phyloP scores from a whole-genome alignment of 768 basidiomycete genomes.

The Lyophyllum semitale region DNA sequence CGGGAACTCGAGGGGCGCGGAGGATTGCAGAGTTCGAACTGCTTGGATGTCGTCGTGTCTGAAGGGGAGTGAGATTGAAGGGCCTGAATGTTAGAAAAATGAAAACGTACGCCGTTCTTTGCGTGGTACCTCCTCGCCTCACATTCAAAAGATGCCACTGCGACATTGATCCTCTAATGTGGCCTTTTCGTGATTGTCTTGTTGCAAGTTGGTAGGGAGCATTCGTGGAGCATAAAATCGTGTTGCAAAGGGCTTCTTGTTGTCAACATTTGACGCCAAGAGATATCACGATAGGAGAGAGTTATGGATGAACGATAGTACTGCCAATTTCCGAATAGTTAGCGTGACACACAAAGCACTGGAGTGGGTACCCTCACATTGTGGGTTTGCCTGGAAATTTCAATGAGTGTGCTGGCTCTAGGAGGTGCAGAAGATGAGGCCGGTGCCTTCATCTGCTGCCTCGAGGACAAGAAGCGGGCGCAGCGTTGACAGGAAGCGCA shows the following conservation, averaged over 20 bases:
- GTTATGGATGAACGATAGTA: no score
- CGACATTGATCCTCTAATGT: constrained; percentile 51
- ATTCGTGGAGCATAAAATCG: constrained; percentile 25
- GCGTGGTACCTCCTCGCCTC: constrained; percentile 37
- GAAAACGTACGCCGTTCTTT: constrained; percentile 43
- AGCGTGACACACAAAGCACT: no score
- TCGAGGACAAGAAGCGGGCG: no score
- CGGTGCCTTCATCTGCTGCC: no score
- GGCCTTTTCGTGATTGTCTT: constrained; percentile 19
- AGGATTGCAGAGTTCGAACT: not conserved
- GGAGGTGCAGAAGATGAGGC: no score
- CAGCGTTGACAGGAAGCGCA: no score
- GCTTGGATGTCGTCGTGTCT: constrained; percentile 3
- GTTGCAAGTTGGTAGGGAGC: constrained; percentile 35
- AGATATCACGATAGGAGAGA: no score
- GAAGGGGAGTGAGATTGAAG: constrained; percentile 10
- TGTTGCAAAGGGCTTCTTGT: constrained; percentile 25
- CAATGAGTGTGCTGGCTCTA: no score
- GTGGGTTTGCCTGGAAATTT: no score
- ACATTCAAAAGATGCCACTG: constrained; percentile 42
- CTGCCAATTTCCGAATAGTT: no score
- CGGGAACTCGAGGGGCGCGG: constrained; percentile 24
- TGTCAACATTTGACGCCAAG: constrained; percentile 26
- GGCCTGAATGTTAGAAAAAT: constrained; percentile 1
- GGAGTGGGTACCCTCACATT: no score